A percentile compares a stretch with the other conserved stretches of the same genome.
phyloP scores from a whole-genome alignment of 495 filamentous ascomycete species.

The Aspergillus nanangensis region DNA sequence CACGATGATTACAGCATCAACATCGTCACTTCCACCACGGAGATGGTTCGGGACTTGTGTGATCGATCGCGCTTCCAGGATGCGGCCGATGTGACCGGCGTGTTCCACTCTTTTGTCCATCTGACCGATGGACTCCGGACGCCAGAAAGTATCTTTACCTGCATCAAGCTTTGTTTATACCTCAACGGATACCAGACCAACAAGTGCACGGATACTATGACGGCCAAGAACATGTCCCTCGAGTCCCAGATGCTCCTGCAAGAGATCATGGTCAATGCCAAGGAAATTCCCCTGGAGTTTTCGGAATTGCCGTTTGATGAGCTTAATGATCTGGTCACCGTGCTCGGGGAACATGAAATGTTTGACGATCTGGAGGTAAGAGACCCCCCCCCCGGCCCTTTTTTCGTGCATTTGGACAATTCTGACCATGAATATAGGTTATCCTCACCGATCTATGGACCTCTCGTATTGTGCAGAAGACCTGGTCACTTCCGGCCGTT shows the following conservation, averaged over 20 bases:
- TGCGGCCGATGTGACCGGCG: conserved; percentile 48
- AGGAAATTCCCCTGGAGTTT: conserved; percentile 47
- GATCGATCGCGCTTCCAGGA: conserved; percentile 40
- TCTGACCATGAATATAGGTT: conserved; percentile 17
- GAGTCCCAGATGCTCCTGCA: conserved; percentile 51
- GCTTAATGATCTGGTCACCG: conserved; percentile 49
- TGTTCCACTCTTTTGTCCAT: conserved; percentile 52
- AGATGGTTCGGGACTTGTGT: conserved; percentile 37
- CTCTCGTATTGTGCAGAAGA: conserved; percentile 55
- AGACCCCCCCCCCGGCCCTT: neutral
- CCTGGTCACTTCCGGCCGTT: conserved; percentile 49
- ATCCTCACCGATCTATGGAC: conserved; percentile 58
- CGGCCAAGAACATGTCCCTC: conserved; percentile 42
- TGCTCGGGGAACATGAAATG: conserved; percentile 56
- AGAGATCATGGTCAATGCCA: conserved; percentile 46
- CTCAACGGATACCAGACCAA: conserved; percentile 45
- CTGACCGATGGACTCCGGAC: conserved; percentile 48
- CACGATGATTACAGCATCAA: conserved; percentile 34
- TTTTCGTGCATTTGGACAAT: neutral
- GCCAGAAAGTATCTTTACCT: conserved; percentile 42
- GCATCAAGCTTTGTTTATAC: conserved; percentile 52
- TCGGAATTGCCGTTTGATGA: conserved; percentile 47
- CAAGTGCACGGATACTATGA: conserved; percentile 34
- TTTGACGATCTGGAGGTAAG: conserved; percentile 56
- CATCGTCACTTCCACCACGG: conserved; percentile 37